Conservation (phyloP, 163 green algal species). For the Botryococcus braunii region DNA sequence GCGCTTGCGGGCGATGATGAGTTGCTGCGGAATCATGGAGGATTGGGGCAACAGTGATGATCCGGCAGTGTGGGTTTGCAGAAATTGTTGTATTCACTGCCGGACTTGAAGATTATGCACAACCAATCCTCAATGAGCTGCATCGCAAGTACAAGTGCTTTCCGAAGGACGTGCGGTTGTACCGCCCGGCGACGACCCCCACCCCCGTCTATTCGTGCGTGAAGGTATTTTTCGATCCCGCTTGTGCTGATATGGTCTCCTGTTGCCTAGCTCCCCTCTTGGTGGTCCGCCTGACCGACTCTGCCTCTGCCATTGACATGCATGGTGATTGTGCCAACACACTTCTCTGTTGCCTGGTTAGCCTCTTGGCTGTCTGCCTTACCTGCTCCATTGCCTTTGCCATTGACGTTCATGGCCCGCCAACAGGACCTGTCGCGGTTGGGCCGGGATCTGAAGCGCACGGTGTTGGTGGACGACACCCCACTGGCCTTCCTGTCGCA, state of each 20-base stretch:
- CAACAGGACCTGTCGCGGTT: conserved; percentile 75
- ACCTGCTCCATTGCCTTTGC: neutral
- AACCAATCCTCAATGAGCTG: conserved; percentile 71
- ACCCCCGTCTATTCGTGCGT: conserved; percentile 14
- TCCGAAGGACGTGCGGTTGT: conserved; percentile 46
- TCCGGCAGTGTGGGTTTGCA: no score
- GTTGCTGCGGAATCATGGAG: no score
- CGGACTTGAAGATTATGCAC: conserved; percentile 79
- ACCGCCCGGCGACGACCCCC: conserved; percentile 55
- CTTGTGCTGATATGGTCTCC: no score
- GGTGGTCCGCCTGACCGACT: neutral
- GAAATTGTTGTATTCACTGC: conserved; percentile 58
- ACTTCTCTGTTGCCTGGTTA: neutral
- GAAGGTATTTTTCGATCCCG: conserved; percentile 6
- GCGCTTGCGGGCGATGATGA: no score
- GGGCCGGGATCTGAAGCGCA: conserved; percentile 46
- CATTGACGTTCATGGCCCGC: conserved; percentile 50
- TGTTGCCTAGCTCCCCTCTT: neutral
- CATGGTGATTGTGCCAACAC: no score
- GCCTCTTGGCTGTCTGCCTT: neutral
- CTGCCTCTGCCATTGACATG: conserved; percentile 28
- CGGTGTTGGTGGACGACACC: conserved; percentile 84
- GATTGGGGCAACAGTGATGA: no score
- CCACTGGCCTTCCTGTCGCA: conserved; percentile 79
- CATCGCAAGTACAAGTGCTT: conserved; percentile 37